Conservation (phyloP, 176 grass and related monocot species). For the Pontederia paniculata region DNA sequence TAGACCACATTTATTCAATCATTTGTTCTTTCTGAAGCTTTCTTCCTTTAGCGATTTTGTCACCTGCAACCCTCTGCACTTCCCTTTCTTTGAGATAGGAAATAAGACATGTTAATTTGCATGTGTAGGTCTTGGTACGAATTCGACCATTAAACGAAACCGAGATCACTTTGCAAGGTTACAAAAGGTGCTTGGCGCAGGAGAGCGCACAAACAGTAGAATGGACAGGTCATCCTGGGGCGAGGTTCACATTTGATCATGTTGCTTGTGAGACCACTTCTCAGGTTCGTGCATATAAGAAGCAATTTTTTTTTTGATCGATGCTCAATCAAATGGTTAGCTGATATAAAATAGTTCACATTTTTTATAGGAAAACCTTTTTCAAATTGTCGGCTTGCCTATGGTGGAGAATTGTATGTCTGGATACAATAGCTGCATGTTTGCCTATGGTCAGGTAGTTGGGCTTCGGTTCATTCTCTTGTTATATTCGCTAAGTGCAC, state of each 20-base stretch:
- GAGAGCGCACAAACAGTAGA: slow-evolving; percentile 66
- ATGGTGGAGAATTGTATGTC: slow-evolving; percentile 98
- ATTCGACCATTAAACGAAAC: slow-evolving; percentile 49
- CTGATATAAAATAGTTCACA: not conserved
- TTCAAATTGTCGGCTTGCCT: slow-evolving; percentile 63
- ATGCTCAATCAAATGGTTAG: not conserved
- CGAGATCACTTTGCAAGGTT: slow-evolving; percentile 37
- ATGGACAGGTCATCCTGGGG: slow-evolving; percentile 73
- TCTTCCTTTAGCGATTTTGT: too few relatives aligned
- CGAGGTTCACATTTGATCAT: slow-evolving; percentile 80
- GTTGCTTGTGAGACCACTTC: slow-evolving; percentile 75
- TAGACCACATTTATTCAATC: too few relatives aligned
- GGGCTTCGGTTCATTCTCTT: not conserved
- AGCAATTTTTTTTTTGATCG: not conserved
- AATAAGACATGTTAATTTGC: too few relatives aligned
- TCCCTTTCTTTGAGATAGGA: too few relatives aligned
- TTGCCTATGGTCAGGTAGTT: slow-evolving; percentile 86
- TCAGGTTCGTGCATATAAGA: slow-evolving; percentile 41
- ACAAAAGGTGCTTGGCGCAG: slow-evolving; percentile 63
- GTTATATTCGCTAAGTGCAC: not conserved
- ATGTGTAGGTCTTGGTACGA: slow-evolving; percentile 47
- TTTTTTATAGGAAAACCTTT: slow-evolving; percentile 55
- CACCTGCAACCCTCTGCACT: too few relatives aligned
- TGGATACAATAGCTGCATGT: slow-evolving; percentile 94
- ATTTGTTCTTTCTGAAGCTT: too few relatives aligned